Evolutionary conservation across 768 basidiomycete species (phyloP).

Genomic region (Holtermannia corniformis): DNA sequence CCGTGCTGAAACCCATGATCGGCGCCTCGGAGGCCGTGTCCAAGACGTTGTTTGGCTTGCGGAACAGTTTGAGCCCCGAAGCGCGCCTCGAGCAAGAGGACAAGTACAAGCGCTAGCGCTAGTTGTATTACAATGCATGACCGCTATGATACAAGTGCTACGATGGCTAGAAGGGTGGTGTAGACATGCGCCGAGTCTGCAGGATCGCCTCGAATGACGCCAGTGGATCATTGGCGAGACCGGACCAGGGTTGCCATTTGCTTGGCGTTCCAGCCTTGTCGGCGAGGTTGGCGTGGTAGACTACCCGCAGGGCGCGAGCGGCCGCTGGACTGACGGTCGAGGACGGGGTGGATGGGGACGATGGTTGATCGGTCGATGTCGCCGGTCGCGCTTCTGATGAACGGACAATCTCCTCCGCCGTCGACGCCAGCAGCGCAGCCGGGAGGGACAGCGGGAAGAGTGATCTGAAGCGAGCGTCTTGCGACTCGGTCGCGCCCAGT

Average conservation of each 20-base stretch:
- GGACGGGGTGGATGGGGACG: no score
- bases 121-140: no score
- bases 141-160: background rate
- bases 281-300: constrained; percentile 23
- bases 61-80: constrained; percentile 84
- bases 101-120: constrained; percentile 79
- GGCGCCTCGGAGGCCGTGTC: constrained; percentile 94
- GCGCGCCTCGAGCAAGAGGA: constrained; percentile 73
- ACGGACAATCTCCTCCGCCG: no score
- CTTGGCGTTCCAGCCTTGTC: no score
- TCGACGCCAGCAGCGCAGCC: constrained; percentile 38
- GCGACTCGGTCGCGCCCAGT: constrained; percentile 38
- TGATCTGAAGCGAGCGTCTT: constrained; percentile 46
- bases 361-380: no score
- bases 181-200: no score
- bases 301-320: constrained; percentile 23
- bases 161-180: background rate
- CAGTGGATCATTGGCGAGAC: no score
- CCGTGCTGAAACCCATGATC: constrained; percentile 95
- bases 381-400: no score
- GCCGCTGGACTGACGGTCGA: no score
- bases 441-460: constrained; percentile 56
- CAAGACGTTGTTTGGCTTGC: constrained; percentile 85
- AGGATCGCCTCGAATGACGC: no score
- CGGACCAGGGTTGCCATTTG: no score